Evolutionary conservation across 192 early-diverging fungal genomes (phyloP), one percentile per base, ranked within the genome.

Genomic region (Coemansia sp.): DNA sequence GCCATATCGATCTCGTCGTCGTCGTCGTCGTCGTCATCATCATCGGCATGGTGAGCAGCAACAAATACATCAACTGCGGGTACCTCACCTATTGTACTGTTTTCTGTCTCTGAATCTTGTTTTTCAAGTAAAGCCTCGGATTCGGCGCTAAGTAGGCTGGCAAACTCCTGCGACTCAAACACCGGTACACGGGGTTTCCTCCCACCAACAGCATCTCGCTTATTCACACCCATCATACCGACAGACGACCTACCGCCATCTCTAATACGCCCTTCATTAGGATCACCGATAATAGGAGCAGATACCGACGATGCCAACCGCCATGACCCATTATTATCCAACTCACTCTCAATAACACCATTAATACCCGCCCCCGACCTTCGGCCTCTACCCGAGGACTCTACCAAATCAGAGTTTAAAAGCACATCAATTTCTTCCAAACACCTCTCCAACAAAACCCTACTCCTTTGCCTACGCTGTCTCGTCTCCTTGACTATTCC

Each of bases 331-430:
- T 8, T 45, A 5, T 18, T 17, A 7, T 33, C 17, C 0, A 31
- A 7, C 30, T 77, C 66, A 55, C 59, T 72, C 56, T 77, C 76
- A 14, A 77, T 77, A 4, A 77, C 64, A 0, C 66, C 66, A 29
- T 65, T 68, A 5, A 63, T 49, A 4, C 20, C 49, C 40, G 11
- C 12, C 40, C 5, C 50, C 34, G 50, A 63, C 36, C 48, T 5
- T 31, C 45, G 49, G 30, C 42, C 32, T 31, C 22, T 60, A 7
- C 58, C 58, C 22, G 22, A 0, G 22, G 22, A 25, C 22, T 25
- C 22, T 25, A 1, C 22, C 22, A 25, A 0, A 25, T 25, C 22
- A 25, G 22, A 25, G 22, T 1, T 25, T 25, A 25, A 25, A 25
- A 25, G 22, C 22, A 68, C 56, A 4, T 81, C 78, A 10, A 81